These are phyloP conservation scores for Fusarium nodosum DNA, from an alignment of 2,329 filamentous ascomycete genomes.

Conservation along the genomic window DNA sequence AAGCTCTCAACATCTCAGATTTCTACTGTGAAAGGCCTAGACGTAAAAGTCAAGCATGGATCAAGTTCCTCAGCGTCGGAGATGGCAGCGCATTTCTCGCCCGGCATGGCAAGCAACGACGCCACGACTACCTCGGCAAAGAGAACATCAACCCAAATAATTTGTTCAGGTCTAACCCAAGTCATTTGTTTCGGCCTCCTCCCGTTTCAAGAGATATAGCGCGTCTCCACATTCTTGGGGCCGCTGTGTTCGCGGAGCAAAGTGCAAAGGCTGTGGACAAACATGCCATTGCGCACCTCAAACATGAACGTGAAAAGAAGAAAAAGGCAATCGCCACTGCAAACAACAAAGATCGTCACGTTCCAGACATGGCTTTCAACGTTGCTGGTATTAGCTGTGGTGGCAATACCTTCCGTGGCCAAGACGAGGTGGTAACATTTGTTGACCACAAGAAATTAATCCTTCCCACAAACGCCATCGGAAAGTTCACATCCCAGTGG, in stretches of 20 bases:
- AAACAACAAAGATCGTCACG: slow-evolving; percentile 25
- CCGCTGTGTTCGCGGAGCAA: slow-evolving; percentile 48
- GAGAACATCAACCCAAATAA: slow-evolving; percentile 13
- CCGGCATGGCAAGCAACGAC: slow-evolving; percentile 51
- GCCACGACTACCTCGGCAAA: neutral
- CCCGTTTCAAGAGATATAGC: slow-evolving; percentile 39
- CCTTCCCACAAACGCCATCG: neutral
- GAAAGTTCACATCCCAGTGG: slow-evolving; percentile 37
- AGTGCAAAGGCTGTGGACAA: slow-evolving; percentile 54
- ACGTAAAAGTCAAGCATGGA: slow-evolving; percentile 53
- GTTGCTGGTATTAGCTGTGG: slow-evolving; percentile 59
- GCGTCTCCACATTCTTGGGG: slow-evolving; percentile 51
- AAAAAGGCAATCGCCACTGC: slow-evolving; percentile 29
- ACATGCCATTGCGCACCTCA: slow-evolving; percentile 48
- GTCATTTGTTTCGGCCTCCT: neutral
- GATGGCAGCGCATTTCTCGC: slow-evolving; percentile 62
- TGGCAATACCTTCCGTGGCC: slow-evolving; percentile 59
- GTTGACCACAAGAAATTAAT: slow-evolving; percentile 56
- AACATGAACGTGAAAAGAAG: slow-evolving; percentile 48
- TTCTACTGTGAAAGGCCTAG: slow-evolving; percentile 61
- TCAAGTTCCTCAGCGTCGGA: slow-evolving; percentile 58
- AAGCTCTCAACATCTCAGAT: slow-evolving; percentile 56
- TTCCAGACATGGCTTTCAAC: slow-evolving; percentile 41
- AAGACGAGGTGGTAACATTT: slow-evolving; percentile 57
- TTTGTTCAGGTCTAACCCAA: neutral